phyloP scores from a whole-genome alignment of 2,329 filamentous ascomycete genomes.

The Rosellinia necatrix region DNA sequence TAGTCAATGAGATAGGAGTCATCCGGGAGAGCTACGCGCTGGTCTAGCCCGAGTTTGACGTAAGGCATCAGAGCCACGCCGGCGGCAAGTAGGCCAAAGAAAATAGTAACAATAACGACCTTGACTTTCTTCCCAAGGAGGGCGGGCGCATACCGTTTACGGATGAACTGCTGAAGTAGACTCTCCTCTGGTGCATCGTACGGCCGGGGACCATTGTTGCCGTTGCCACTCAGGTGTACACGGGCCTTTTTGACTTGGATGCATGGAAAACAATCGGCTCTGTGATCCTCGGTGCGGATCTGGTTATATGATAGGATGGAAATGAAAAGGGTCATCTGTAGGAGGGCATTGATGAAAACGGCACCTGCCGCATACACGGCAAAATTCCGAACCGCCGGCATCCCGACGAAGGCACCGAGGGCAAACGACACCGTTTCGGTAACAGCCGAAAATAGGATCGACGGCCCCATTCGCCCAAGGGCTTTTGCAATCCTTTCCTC shows the following conservation, averaged over 20 bases:
- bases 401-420: slow-evolving; percentile 89
- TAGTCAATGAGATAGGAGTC: slow-evolving; percentile 95
- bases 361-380: slow-evolving; percentile 95
- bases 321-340: slow-evolving; percentile 97
- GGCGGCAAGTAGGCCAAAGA: slow-evolving; percentile 85
- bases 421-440: slow-evolving; percentile 95
- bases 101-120: slow-evolving; percentile 74
- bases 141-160: slow-evolving; percentile 82
- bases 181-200: slow-evolving; percentile 85
- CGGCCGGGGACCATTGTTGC: slow-evolving; percentile 60
- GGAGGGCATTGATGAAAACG: slow-evolving; percentile 93
- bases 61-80: slow-evolving; percentile 83
- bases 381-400: slow-evolving; percentile 98
- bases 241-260: slow-evolving; percentile 77
- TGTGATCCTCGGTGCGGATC: slow-evolving; percentile 81
- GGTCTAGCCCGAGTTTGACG: slow-evolving; percentile 86
- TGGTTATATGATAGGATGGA: slow-evolving; percentile 92
- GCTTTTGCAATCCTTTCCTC: slow-evolving; percentile 85
- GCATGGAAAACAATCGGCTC: slow-evolving; percentile 92
- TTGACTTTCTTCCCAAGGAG: slow-evolving; percentile 83
- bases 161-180: slow-evolving; percentile 82
- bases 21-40: slow-evolving; percentile 90
- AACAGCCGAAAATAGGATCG: slow-evolving; percentile 90
- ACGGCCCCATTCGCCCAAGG: slow-evolving; percentile 94
- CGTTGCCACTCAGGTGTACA: slow-evolving; percentile 67